phyloP scores from a whole-genome alignment of 305 asterid genomes.

The Fraxinus albicans region DNA sequence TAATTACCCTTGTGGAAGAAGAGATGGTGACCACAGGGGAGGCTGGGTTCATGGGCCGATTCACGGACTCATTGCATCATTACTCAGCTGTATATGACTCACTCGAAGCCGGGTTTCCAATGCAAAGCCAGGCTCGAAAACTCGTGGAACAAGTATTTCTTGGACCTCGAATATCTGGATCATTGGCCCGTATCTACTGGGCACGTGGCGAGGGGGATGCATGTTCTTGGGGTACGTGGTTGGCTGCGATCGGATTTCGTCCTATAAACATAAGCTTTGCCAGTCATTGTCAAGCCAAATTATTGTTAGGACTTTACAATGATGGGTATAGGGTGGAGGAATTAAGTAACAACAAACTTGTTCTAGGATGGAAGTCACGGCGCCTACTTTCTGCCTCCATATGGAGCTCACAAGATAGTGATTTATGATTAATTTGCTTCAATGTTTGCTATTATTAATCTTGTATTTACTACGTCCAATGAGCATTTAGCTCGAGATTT shows the following conservation, averaged over 20 bases:
- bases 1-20: conserved; percentile 72
- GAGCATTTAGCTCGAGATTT: background rate
- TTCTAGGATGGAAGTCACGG: conserved; percentile 73
- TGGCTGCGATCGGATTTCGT: conserved; percentile 43
- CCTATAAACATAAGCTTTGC: conserved; percentile 58
- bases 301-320: conserved; percentile 61
- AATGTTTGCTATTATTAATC: background rate
- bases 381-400: conserved; percentile 77
- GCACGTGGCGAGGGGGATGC: conserved; percentile 31
- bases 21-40: conserved; percentile 37
- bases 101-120: conserved; percentile 71
- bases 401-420: conserved; percentile 56
- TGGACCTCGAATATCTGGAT: conserved; percentile 53
- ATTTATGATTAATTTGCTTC: conserved; percentile 20
- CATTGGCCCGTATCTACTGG: conserved; percentile 49
- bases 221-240: conserved; percentile 59
- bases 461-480: background rate
- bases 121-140: conserved; percentile 60
- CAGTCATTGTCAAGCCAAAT: conserved; percentile 75
- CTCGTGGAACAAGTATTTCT: conserved; percentile 63
- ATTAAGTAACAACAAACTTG: conserved; percentile 48
- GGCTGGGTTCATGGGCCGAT: conserved; percentile 57
- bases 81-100: conserved; percentile 66
- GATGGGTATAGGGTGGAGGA: conserved; percentile 81
- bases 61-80: conserved; percentile 64